These are phyloP conservation scores for Lepidium africanum DNA, from an alignment of 345 rosid species.

Conservation along the genomic window DNA sequence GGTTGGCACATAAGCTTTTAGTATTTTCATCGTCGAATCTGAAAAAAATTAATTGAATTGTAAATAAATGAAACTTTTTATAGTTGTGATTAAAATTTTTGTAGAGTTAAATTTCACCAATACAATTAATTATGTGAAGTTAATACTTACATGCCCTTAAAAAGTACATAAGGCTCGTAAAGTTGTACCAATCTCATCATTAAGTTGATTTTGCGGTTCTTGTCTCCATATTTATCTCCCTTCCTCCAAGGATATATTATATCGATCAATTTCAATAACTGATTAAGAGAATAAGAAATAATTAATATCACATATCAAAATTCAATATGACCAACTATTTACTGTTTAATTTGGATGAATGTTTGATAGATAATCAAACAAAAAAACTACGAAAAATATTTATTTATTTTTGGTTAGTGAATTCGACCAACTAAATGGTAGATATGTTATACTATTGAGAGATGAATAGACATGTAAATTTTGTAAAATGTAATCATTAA, in stretches of 20 bases:
- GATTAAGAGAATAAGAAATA: background rate
- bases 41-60: background rate
- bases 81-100: too few species aligned
- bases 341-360: too few species aligned
- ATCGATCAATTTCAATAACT: constrained; percentile 18
- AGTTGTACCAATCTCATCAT: constrained; percentile 69
- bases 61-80: background rate
- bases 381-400: too few species aligned
- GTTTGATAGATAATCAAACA: too few species aligned
- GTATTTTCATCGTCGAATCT: constrained; percentile 66
- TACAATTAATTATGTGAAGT: background rate
- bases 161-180: constrained; percentile 84
- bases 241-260: constrained; percentile 21
- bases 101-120: background rate
- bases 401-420: too few species aligned
- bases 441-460: too few species aligned
- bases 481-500: too few species aligned
- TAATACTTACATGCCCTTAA: constrained; percentile 64
- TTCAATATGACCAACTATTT: too few species aligned
- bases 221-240: constrained; percentile 18
- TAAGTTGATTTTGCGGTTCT: constrained; percentile 21
- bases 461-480: too few species aligned
- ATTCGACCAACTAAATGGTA: too few species aligned
- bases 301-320: background rate
- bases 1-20: constrained; percentile 29